Evolutionary conservation across 2,329 filamentous ascomycete genomes (phyloP).

Genomic region (Cryphonectria radicalis): DNA sequence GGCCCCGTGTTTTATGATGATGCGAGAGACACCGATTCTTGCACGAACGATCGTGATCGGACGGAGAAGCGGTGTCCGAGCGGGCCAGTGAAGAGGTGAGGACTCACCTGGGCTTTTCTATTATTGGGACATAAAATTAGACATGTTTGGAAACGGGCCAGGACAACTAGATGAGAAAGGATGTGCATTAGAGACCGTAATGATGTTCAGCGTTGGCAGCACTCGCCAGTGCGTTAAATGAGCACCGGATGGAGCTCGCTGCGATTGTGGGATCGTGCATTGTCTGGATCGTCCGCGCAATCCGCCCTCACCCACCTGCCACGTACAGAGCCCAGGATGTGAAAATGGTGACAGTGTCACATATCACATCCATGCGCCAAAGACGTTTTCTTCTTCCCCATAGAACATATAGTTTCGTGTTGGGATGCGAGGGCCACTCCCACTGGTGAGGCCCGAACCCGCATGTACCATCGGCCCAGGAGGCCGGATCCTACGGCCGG

Average conservation of each 20-base stretch:
- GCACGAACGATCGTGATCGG: conserved; percentile 18
- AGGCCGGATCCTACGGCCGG: conserved; percentile 10
- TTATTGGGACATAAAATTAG: not conserved
- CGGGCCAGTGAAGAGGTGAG: conserved; percentile 17
- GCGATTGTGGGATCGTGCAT: not conserved
- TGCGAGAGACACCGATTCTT: conserved; percentile 10
- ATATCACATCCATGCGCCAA: not conserved
- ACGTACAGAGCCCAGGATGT: not conserved
- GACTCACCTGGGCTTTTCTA: conserved; percentile 1
- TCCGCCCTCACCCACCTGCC: not conserved
- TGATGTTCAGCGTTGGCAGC: conserved; percentile 18
- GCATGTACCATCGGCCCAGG: conserved; percentile 15
- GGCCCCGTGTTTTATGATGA: conserved; percentile 2
- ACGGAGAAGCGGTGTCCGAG: conserved; percentile 19
- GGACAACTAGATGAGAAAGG: conserved; percentile 5
- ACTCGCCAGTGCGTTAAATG: conserved; percentile 17
- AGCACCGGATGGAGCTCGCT: not conserved
- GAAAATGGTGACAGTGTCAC: not conserved
- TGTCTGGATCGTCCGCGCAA: not conserved
- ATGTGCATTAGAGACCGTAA: conserved; percentile 16
- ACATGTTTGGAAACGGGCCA: conserved; percentile 1
- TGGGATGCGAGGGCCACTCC: not conserved
- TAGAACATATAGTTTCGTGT: not conserved
- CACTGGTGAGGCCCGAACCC: conserved; percentile 5
- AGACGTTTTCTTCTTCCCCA: not conserved